Conservation (phyloP, 2,329 filamentous ascomycete genomes). For the Talaromyces islandicus region DNA sequence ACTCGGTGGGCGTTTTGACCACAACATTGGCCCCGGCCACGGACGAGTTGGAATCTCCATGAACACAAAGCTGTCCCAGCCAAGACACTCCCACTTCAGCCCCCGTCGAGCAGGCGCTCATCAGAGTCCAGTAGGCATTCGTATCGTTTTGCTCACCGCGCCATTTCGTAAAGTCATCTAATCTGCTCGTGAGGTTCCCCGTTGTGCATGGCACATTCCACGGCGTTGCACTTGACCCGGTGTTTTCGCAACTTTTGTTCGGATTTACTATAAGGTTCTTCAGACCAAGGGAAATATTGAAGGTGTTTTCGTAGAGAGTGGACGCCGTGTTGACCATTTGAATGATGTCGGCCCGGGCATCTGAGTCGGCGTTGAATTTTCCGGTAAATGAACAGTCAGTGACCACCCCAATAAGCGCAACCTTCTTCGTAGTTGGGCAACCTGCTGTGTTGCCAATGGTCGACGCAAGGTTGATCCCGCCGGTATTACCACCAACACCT, state of each 20-base stretch:
- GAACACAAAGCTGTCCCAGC: slow-evolving; percentile 78
- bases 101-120: slow-evolving; percentile 75
- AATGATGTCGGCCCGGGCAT: slow-evolving; percentile 71
- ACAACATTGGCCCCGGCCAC: slow-evolving; percentile 87
- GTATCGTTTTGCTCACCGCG: slow-evolving; percentile 68
- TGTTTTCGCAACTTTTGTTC: slow-evolving; percentile 61
- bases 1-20: slow-evolving; percentile 73
- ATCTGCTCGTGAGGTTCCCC: slow-evolving; percentile 62
- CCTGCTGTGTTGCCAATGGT: slow-evolving; percentile 79
- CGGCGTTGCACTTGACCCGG: slow-evolving; percentile 58
- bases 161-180: slow-evolving; percentile 88
- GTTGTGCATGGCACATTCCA: slow-evolving; percentile 74
- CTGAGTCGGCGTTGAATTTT: slow-evolving; percentile 59
- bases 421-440: slow-evolving; percentile 82
- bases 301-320: slow-evolving; percentile 77
- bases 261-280: slow-evolving; percentile 77
- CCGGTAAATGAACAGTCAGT: slow-evolving; percentile 86
- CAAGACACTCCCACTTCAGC: slow-evolving; percentile 87
- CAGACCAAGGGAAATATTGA: slow-evolving; percentile 91
- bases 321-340: slow-evolving; percentile 80
- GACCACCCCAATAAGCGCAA: slow-evolving; percentile 85
- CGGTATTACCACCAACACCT: slow-evolving; percentile 66
- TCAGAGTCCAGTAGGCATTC: slow-evolving; percentile 89
- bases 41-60: slow-evolving; percentile 44
- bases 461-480: slow-evolving; percentile 68